Conservation (phyloP, 768 basidiomycete species). For the Pluteus cervinus region DNA sequence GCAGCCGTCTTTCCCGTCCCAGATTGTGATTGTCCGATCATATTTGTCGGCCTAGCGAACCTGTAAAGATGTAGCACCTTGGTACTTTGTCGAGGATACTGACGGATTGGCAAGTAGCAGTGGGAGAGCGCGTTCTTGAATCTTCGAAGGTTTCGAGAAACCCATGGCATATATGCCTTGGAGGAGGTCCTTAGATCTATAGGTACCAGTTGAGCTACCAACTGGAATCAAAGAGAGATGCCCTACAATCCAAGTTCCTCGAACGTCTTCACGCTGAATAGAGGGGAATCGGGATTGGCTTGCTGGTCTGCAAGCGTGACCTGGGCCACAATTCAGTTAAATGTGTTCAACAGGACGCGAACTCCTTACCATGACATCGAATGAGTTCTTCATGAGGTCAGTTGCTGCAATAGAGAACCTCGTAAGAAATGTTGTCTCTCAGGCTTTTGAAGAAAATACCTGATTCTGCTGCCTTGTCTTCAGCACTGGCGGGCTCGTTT, state of each 20-base stretch:
- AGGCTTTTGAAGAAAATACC: constrained; percentile 17
- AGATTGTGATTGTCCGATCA: constrained; percentile 99
- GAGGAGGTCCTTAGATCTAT: constrained; percentile 77
- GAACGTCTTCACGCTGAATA: constrained; percentile 90
- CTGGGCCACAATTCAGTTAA: constrained; percentile 29
- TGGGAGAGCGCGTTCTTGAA: constrained; percentile 94
- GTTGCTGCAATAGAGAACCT: constrained; percentile 31
- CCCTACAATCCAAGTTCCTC: constrained; percentile 93
- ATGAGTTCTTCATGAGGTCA: constrained; percentile 74
- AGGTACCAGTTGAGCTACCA: not conserved
- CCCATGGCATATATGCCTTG: constrained; percentile 94
- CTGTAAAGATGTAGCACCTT: not conserved
- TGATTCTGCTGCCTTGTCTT: constrained; percentile 19
- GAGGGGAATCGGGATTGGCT: constrained; percentile 90
- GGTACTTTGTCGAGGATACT: constrained; percentile 26
- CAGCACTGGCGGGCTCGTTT: constrained; percentile 10
- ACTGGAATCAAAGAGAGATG: not conserved
- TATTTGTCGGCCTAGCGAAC: constrained; percentile 81
- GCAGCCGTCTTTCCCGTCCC: constrained; percentile 99
- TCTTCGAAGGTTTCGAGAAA: constrained; percentile 97
- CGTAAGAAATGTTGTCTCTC: too few species aligned
- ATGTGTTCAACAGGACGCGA: constrained; percentile 1
- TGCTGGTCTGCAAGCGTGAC: constrained; percentile 97
- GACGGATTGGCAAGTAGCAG: constrained; percentile 88
- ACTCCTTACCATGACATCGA: constrained; percentile 68